Percentiles rank a stretch among this genome's conserved stretches.
Conservation (phyloP, 805 yeast genomes). For the Ogataea ramenticola region DNA sequence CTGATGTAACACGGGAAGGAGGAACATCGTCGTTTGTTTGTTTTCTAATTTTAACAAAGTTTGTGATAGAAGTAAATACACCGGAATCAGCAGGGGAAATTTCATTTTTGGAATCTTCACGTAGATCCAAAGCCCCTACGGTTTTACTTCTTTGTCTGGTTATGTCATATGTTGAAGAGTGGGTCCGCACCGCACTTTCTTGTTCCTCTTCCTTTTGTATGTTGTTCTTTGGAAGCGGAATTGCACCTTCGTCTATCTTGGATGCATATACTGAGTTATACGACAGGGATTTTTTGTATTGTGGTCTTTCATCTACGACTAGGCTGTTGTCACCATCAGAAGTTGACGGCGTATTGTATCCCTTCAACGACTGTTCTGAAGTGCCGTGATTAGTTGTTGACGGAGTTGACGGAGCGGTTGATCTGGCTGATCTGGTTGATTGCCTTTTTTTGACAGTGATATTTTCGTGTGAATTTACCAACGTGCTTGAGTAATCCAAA, state of each 20-base stretch:
- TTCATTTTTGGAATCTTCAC: neutral
- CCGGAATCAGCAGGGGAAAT: slow-evolving; percentile 10
- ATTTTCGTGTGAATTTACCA: neutral
- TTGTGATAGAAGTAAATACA: slow-evolving; percentile 21
- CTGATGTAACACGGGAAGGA: neutral
- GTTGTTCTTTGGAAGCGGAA: neutral
- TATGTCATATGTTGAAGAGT: slow-evolving; percentile 4
- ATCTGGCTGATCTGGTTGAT: slow-evolving; percentile 2
- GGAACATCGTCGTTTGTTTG: neutral
- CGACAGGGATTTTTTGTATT: slow-evolving; percentile 12
- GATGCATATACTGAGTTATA: slow-evolving; percentile 3
- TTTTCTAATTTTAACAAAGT: slow-evolving; percentile 19
- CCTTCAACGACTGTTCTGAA: slow-evolving; percentile 7
- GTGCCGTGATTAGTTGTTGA: slow-evolving; percentile 5
- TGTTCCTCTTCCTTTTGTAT: neutral
- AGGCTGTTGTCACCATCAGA: neutral
- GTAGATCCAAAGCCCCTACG: slow-evolving; percentile 19
- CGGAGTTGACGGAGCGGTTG: slow-evolving; percentile 4
- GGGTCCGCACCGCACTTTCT: neutral
- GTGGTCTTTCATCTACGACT: slow-evolving; percentile 8
- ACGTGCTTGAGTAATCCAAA: slow-evolving; percentile 10
- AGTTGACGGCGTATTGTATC: neutral
- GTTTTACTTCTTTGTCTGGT: slow-evolving; percentile 27
- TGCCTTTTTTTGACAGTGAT: neutral
- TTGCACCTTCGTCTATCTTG: neutral